Base-by-base conservation (phyloP, 192 early-diverging fungal species). In the Backusella circina region DNA sequence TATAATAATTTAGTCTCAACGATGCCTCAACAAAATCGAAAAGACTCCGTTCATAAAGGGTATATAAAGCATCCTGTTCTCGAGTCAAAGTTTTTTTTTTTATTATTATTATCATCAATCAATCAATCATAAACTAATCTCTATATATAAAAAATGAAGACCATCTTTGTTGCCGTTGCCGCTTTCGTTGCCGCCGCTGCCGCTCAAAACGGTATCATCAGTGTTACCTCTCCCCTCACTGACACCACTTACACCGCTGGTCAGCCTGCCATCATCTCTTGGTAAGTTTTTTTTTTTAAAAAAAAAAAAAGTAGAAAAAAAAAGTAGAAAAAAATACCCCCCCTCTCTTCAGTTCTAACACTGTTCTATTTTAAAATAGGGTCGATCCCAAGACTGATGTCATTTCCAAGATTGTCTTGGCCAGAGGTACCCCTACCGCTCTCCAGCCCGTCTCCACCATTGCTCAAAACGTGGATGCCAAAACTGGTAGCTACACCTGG, bases 351-450 rank as follows among this genome's bases (percentile, higher is more conserved):
- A 18, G 16, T 21, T 66, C 18, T 66, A 31, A 33, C 30, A 33
- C 35, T 31, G 16, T 33, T 64, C n/a, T n/a, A n/a, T n/a, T n/a
- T n/a, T n/a, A n/a, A 64, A 13, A 67, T 36, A 68, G 79, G 75
- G 54, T 76, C n/a, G 69, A 76, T 26, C 67, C 74, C 32, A 72
- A 33, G 33, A 67, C 73, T 38, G 79, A 76, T 54, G 33, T 74
- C 37, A 67, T 78, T 65, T 39, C 72, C 71, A 77, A 82, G 65
- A 82, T 82, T 73, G 73, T 78, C 23, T 69, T 82, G 30, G 81
- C 81, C 9, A 47, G 65, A 35, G 81, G 81, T 41, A 12, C 21
- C 37, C 35, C 73, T 66, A 73, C 67, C 57, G 70, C 77, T 65
- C 81, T 82, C 41, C 77, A 82, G 44, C 65, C 69, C 18, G 69